phyloP scores from a whole-genome alignment of 2,329 filamentous ascomycete genomes.

The Torrubiellomyces zombiae region DNA sequence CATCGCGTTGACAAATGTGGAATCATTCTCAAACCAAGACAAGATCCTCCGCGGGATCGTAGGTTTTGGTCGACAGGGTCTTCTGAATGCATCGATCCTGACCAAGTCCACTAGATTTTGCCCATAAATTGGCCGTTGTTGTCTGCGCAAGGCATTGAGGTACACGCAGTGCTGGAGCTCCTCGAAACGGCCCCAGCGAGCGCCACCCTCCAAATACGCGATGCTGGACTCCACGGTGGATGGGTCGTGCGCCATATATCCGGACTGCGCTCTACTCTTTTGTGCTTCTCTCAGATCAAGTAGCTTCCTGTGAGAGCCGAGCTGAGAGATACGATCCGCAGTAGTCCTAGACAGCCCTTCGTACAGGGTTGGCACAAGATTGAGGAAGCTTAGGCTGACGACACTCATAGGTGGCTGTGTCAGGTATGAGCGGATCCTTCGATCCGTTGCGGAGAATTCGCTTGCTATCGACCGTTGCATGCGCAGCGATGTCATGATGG shows the following conservation, averaged over 20 bases:
- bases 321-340: slow-evolving; percentile 40
- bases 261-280: slow-evolving; percentile 40
- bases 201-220: slow-evolving; percentile 53
- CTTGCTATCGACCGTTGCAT: slow-evolving; percentile 67
- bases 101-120: slow-evolving; percentile 61
- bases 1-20: slow-evolving; percentile 44
- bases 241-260: slow-evolving; percentile 39
- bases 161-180: slow-evolving; percentile 70
- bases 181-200: slow-evolving; percentile 53
- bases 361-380: slow-evolving; percentile 55
- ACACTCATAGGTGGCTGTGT: slow-evolving; percentile 41
- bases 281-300: slow-evolving; percentile 59
- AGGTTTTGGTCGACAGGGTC: slow-evolving; percentile 43
- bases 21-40: slow-evolving; percentile 61
- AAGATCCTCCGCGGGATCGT: slow-evolving; percentile 45
- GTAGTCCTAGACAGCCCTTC: slow-evolving; percentile 43
- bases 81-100: slow-evolving; percentile 43
- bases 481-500: slow-evolving; percentile 91
- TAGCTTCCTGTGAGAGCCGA: slow-evolving; percentile 54
- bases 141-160: slow-evolving; percentile 63
- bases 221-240: slow-evolving; percentile 54
- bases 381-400: slow-evolving; percentile 62
- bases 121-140: slow-evolving; percentile 69
- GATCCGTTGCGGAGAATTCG: slow-evolving; percentile 57
- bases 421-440: slow-evolving; percentile 50